These are phyloP conservation scores for Polyporus tsugae DNA, from an alignment of 1,284 basidiomycete species.

Conservation along the genomic window DNA sequence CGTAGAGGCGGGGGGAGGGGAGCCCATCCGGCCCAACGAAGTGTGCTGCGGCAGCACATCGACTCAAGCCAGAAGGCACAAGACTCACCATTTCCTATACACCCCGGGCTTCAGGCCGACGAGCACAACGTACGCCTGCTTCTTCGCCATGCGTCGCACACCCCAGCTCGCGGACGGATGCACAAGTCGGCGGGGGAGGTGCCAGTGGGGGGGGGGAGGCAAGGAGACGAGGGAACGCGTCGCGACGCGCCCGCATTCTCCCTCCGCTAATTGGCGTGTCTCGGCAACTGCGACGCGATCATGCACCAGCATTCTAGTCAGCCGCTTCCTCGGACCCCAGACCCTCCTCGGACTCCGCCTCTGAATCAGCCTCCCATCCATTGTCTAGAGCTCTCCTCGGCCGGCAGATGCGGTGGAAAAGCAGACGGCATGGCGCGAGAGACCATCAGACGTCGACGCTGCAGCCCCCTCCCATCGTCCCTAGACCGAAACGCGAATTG, in stretches of 20 bases:
- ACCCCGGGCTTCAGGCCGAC: conserved; percentile 55
- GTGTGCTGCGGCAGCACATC: conserved; percentile 13
- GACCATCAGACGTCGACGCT: neutral
- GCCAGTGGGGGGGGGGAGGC: conserved; percentile 9
- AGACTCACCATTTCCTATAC: conserved; percentile 54
- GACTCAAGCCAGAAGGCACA: neutral
- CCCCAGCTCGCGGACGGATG: neutral
- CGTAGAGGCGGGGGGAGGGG: conserved; percentile 3
- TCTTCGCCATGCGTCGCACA: neutral
- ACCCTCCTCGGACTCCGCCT: too few species aligned
- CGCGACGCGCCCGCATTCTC: conserved; percentile 2
- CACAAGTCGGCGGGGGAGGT: neutral
- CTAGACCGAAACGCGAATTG: neutral
- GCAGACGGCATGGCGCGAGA: too few species aligned
- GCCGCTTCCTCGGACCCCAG: neutral
- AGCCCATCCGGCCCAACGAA: conserved; percentile 2
- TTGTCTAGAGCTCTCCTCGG: too few species aligned
- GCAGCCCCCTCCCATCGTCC: neutral
- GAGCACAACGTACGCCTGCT: conserved; percentile 55
- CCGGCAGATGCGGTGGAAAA: too few species aligned
- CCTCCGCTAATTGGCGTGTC: conserved; percentile 8
- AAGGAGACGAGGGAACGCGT: conserved; percentile 1
- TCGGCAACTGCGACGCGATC: conserved; percentile 15
- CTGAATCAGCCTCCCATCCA: too few species aligned
- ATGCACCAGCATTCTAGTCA: neutral